phyloP scores from a whole-genome alignment of 2,329 filamentous ascomycete genomes.

The Emmonsiellopsis sp. region DNA sequence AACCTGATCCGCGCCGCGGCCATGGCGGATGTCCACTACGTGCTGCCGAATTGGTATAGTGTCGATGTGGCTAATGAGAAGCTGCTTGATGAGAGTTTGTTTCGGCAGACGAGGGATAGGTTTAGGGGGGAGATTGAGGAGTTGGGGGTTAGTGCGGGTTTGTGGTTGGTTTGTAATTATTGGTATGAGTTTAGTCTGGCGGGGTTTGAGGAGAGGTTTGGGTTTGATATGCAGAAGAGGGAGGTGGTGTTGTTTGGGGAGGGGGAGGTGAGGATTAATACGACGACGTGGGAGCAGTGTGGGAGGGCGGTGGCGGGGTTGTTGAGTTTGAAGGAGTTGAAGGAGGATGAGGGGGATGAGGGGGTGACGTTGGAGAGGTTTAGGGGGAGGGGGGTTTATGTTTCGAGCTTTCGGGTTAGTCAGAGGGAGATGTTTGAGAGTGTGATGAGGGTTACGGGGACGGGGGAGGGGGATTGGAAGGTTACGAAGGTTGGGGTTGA shows the following conservation, averaged over 20 bases:
- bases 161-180: constrained; percentile 43
- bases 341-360: constrained; percentile 29
- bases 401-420: constrained; percentile 49
- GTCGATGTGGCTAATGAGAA: constrained; percentile 23
- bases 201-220: constrained; percentile 28
- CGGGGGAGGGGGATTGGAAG: constrained; percentile 52
- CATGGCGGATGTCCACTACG: constrained; percentile 45
- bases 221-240: constrained; percentile 42
- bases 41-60: constrained; percentile 45
- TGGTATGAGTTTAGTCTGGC: constrained; percentile 48
- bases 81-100: constrained; percentile 29
- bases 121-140: constrained; percentile 31
- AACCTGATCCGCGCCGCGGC: constrained; percentile 48
- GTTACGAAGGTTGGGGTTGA: constrained; percentile 26
- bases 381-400: constrained; percentile 42
- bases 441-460: constrained; percentile 50
- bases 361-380: constrained; percentile 35
- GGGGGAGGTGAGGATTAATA: constrained; percentile 48
- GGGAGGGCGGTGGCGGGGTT: constrained; percentile 45
- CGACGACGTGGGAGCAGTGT: constrained; percentile 51
- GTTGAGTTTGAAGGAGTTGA: constrained; percentile 37
- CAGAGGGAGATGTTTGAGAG: constrained; percentile 59
- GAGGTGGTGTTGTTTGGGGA: constrained; percentile 45
- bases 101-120: constrained; percentile 20
- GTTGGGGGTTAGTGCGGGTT: constrained; percentile 23